Conservation (phyloP, 495 filamentous ascomycete genomes). For the Xylaria acuta region DNA sequence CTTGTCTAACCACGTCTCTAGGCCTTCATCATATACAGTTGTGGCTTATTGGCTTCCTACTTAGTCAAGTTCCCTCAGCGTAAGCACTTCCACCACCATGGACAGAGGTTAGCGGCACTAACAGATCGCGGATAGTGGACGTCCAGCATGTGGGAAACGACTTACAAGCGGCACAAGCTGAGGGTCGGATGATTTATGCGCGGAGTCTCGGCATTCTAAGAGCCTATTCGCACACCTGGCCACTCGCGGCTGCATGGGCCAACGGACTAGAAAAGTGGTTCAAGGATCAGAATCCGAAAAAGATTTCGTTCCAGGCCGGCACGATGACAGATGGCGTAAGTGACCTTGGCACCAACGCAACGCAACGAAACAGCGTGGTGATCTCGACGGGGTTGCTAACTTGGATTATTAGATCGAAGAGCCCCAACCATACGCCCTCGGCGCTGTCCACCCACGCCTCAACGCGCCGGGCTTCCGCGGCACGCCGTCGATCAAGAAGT, state of each 20-base stretch:
- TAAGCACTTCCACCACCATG: slow-evolving; percentile 31
- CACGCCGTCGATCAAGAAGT: slow-evolving; percentile 29
- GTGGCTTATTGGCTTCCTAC: slow-evolving; percentile 56
- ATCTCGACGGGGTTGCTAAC: background rate
- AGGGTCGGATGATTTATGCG: slow-evolving; percentile 47
- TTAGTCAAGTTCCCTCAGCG: slow-evolving; percentile 52
- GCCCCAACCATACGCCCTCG: slow-evolving; percentile 42
- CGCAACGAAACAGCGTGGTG: background rate
- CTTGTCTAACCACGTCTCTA: slow-evolving; percentile 2
- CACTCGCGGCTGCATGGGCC: slow-evolving; percentile 52
- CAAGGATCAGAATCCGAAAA: slow-evolving; percentile 43
- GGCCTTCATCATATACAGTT: slow-evolving; percentile 59
- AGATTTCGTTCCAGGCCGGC: slow-evolving; percentile 41
- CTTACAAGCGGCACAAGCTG: slow-evolving; percentile 36
- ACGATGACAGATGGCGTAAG: slow-evolving; percentile 57
- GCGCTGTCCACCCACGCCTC: slow-evolving; percentile 35
- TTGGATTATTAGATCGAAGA: slow-evolving; percentile 28
- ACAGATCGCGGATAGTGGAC: slow-evolving; percentile 36
- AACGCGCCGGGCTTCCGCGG: slow-evolving; percentile 30
- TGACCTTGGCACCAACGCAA: background rate
- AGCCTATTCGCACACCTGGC: slow-evolving; percentile 53
- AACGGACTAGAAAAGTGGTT: slow-evolving; percentile 51
- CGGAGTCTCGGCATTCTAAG: slow-evolving; percentile 48
- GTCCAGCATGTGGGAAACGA: slow-evolving; percentile 43
- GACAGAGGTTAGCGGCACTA: background rate